Base-by-base conservation (phyloP, 768 basidiomycete species). In the Boletus subparvulus region DNA sequence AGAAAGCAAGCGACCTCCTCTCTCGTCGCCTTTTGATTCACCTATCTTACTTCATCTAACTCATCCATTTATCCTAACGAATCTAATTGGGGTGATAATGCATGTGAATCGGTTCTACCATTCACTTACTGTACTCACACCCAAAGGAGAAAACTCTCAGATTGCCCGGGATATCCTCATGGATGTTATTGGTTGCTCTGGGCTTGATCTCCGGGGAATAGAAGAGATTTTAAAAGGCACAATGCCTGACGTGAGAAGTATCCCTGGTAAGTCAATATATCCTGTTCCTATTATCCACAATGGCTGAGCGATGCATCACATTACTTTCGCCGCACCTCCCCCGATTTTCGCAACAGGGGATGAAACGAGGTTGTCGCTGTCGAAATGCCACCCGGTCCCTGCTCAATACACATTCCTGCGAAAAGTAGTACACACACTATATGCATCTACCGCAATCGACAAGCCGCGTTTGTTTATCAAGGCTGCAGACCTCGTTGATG, bases 391-490 rank as follows among this genome's bases (percentile, higher is more conserved):
- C 39, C 86, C 87, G 0, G 75, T 78, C 16, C 71, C 75, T 4
- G 61, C 75, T 4, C 80, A 86, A 69, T 63, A 75, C 46, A 64
- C 70, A 3, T 62, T 74, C 44, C 65, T 88, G 33, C 74, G 69
- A 52, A 77, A 73, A 56, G 66, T 78, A 41, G 70, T 85, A 26
- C 70, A 73, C 37, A 77, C 75, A 42, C 70, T 92, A 28, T 73
- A 76, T 4, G 67, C 73, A 21, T 78, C 84, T 0, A 57, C 76
- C 1, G 73, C 82, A n/a, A 69, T 91, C 39, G 78, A 86, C 71
- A 88, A 86, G 63, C 74, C 88, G 1, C 78, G 77, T 10, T 74
- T 92, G 36, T 92, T 91, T 65, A 80, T 92, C 66, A 90, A 87
- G 65, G 79, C 88, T 2, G 73, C 69, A 11, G 87, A 92, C 59